Conservation (phyloP, 2,329 filamentous ascomycete species). For the Claviceps sp. region DNA sequence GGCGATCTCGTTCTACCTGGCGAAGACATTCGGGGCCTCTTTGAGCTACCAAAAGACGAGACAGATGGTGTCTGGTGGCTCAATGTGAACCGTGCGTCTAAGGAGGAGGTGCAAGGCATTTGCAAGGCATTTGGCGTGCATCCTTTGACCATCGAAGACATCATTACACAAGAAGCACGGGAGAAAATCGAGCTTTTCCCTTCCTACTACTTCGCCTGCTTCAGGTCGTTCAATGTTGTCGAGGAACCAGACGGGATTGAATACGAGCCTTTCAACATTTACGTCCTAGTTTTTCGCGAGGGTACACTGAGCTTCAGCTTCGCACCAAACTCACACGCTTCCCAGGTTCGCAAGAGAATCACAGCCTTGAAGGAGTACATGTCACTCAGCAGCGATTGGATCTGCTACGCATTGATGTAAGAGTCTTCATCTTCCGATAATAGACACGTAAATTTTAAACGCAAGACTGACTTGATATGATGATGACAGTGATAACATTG, state of each 20-base stretch:
- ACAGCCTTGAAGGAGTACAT: constrained; percentile 89
- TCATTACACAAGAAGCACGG: constrained; percentile 84
- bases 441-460: neutral
- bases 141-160: constrained; percentile 91
- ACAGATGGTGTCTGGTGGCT: constrained; percentile 93
- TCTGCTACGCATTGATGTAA: constrained; percentile 95
- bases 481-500: constrained; percentile 71
- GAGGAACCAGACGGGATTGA: constrained; percentile 68
- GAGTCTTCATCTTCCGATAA: constrained; percentile 16
- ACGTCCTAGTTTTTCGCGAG: constrained; percentile 92
- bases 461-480: neutral
- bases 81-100: constrained; percentile 79
- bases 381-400: constrained; percentile 91
- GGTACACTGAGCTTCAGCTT: constrained; percentile 94
- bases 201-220: constrained; percentile 96
- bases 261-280: constrained; percentile 90
- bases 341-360: constrained; percentile 83
- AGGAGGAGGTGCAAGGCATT: constrained; percentile 76
- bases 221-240: constrained; percentile 77
- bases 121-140: constrained; percentile 94
- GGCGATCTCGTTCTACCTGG: constrained; percentile 80
- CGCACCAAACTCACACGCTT: constrained; percentile 71
- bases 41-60: constrained; percentile 50
- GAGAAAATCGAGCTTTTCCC: constrained; percentile 98
- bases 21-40: constrained; percentile 80